Evolutionary conservation across 164 flowering plant genomes (phyloP).

Genomic region (Pachysandra terminalis): DNA sequence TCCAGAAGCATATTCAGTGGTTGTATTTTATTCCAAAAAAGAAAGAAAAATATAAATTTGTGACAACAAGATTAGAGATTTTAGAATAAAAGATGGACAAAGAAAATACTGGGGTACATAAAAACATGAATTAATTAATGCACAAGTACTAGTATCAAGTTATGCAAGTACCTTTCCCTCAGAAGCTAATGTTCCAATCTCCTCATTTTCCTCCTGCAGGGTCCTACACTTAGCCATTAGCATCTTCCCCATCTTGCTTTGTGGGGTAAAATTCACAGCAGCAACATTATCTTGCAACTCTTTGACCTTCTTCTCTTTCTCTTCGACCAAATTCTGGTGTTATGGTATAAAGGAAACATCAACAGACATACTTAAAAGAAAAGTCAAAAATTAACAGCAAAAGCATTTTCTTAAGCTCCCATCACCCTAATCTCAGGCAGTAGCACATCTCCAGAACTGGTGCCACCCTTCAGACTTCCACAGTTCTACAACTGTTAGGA

Average conservation of each 20-base stretch:
- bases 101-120: too few relatives aligned
- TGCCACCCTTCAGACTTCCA: not conserved
- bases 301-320: slow-evolving; percentile 91
- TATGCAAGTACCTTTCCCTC: slow-evolving; percentile 82
- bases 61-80: too few relatives aligned
- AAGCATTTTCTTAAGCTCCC: not conserved
- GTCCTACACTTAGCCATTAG: slow-evolving; percentile 95
- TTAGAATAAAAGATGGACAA: too few relatives aligned
- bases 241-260: slow-evolving; percentile 96
- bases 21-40: too few relatives aligned
- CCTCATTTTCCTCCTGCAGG: slow-evolving; percentile 96
- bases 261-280: slow-evolving; percentile 85
- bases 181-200: slow-evolving; percentile 83
- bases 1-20: too few relatives aligned
- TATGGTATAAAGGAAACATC: slow-evolving; percentile 11
- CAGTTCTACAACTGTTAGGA: not conserved
- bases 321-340: slow-evolving; percentile 87
- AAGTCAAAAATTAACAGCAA: not conserved
- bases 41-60: too few relatives aligned
- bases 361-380: not conserved
- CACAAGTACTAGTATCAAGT: too few relatives aligned
- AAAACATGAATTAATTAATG: too few relatives aligned
- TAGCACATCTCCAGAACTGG: not conserved
- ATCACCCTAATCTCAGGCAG: not conserved
- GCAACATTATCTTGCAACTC: slow-evolving; percentile 87